A percentile compares a stretch with the other conserved stretches of the same genome.
These are phyloP conservation scores for Fraxinus xanthoxyloides DNA, from an alignment of 305 asterid genomes.

Conservation along the genomic window DNA sequence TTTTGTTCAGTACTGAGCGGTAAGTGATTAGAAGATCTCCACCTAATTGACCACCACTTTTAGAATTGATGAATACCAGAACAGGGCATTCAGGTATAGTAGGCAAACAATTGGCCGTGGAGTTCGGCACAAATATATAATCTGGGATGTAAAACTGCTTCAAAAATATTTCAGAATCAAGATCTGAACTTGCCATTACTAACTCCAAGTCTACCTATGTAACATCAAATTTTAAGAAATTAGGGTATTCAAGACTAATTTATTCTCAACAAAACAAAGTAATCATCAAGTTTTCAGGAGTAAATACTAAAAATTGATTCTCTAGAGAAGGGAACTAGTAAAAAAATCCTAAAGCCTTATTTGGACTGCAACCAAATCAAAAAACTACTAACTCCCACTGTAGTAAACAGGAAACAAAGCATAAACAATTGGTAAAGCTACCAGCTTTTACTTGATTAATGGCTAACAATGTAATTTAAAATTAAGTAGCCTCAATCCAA, in stretches of 20 bases:
- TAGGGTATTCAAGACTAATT: background rate
- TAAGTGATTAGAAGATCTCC: constrained; percentile 76
- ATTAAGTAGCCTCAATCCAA: background rate
- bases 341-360: background rate
- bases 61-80: constrained; percentile 84
- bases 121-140: constrained; percentile 46
- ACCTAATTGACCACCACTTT: constrained; percentile 94
- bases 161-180: constrained; percentile 31
- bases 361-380: background rate
- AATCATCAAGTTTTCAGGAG: background rate
- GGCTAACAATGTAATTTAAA: background rate
- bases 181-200: constrained; percentile 29
- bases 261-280: background rate
- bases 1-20: constrained; percentile 53
- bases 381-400: background rate
- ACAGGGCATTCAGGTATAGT: constrained; percentile 71
- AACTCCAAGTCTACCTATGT: constrained; percentile 26
- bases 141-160: constrained; percentile 61
- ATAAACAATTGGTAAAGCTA: background rate
- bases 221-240: background rate
- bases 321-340: background rate
- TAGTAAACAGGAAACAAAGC: background rate
- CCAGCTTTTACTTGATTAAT: background rate
- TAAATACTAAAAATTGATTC: background rate
- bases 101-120: constrained; percentile 23